Base-by-base conservation (phyloP, 2,329 filamentous ascomycete genomes). In the Beauveria sp. region DNA sequence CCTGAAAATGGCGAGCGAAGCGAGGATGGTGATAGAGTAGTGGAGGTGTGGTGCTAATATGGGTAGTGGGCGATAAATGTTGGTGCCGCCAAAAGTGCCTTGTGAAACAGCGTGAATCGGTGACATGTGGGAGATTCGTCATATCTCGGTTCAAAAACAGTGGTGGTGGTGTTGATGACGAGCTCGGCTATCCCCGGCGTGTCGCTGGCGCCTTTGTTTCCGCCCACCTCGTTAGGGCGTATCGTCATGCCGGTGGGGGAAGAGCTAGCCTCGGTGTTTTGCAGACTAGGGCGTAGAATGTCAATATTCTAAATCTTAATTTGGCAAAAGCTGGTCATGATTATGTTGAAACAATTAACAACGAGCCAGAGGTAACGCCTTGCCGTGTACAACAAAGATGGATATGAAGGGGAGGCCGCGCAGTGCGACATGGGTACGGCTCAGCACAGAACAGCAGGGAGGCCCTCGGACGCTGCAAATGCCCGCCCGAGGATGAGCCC, bases 121-220 rank as follows among this genome's bases (percentile, higher is more conserved):
- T 7, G 20, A 18, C n/a, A 46, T 46, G 34, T 40, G 22, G n/a
- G 16, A 28, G 18, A 20, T 51, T 24, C 22, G 48, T 59, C 46
- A 43, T 6, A 20, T n/a, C 22, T 59, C 56, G 56, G 56, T 38
- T 43, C 34, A 55, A 5, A 34, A 34, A 5, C 3, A 31, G 31
- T 38, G 34, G 14, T 48, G 24, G 53, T 34, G n/a, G 34, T 31
- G 38, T 10, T 16, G 24, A 28, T 18, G 12, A n/a, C 24, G 18
- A 28, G 48, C 57, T 60, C 57, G 57, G 57, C 48, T 60, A 60
- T 34, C 48, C 38, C 48, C 57, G 57, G 57, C 48, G 57, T 60
- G 57, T 60, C 48, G 48, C 57, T 52, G 48, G 46, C 57, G 57
- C 57, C 48, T 52, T 60, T 38, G 12, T 5, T 38, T 60, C 57